Percentiles rank a stretch among this genome's conserved stretches.
phyloP scores from a whole-genome alignment of 2,329 filamentous ascomycete species.

The Colletotrichum sp. region DNA sequence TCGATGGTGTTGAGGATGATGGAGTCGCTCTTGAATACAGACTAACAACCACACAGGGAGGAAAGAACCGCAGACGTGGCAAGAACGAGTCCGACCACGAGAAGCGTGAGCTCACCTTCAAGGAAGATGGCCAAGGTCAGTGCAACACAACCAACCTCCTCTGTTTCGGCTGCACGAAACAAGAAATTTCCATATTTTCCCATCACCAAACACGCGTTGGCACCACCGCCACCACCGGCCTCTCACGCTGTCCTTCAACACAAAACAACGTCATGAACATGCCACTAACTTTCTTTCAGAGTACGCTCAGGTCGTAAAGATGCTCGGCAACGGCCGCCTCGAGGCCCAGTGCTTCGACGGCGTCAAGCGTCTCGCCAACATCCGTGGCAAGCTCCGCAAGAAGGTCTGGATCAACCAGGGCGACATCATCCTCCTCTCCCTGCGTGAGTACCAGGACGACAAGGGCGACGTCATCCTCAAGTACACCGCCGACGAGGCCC shows the following conservation, averaged over 20 bases:
- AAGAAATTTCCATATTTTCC: background rate
- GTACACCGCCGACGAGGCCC: slow-evolving; percentile 94
- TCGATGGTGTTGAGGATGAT: background rate
- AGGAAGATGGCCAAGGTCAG: slow-evolving; percentile 90
- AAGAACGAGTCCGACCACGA: slow-evolving; percentile 99
- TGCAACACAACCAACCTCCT: background rate
- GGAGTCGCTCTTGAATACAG: background rate
- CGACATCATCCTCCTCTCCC: slow-evolving; percentile 87
- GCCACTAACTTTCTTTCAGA: slow-evolving; percentile 48
- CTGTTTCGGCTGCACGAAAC: background rate
- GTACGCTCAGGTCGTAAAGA: slow-evolving; percentile 94
- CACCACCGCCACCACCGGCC: background rate
- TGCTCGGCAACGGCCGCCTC: slow-evolving; percentile 93
- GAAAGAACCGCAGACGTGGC: slow-evolving; percentile 97
- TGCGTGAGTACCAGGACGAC: slow-evolving; percentile 92
- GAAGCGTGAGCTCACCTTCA: slow-evolving; percentile 98
- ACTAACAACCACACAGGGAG: slow-evolving; percentile 66
- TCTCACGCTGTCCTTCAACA: background rate
- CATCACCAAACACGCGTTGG: background rate
- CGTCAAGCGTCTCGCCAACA: slow-evolving; percentile 73
- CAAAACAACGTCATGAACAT: background rate
- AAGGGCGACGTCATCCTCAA: slow-evolving; percentile 98
- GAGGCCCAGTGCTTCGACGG: slow-evolving; percentile 96
- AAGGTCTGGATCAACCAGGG: slow-evolving; percentile 99
- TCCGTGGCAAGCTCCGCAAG: slow-evolving; percentile 95